These are phyloP conservation scores for Solanum gracilifrons DNA, from an alignment of 257 asterid genomes.

Conservation along the genomic window DNA sequence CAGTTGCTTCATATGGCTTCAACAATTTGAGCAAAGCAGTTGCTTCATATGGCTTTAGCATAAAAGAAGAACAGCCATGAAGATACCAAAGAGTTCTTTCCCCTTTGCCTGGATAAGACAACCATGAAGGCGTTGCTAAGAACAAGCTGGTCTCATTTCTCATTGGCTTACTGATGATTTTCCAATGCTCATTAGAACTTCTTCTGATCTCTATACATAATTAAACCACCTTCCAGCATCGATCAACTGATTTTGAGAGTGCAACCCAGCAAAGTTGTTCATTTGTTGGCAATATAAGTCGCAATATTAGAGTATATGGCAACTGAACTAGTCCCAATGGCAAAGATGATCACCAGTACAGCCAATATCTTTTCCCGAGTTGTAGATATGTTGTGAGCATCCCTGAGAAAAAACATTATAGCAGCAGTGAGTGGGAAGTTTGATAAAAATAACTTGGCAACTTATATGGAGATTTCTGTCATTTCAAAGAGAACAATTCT, in stretches of 20 bases:
- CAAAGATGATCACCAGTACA: conserved; percentile 53
- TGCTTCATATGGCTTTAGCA: background rate
- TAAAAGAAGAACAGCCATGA: background rate
- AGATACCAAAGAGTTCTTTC: background rate
- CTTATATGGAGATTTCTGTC: background rate
- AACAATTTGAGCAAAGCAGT: background rate
- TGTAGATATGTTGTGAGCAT: conserved; percentile 49
- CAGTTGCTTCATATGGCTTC: background rate
- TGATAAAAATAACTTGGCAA: background rate
- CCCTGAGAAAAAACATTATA: conserved; percentile 32
- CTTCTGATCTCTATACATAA: background rate
- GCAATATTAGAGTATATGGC: conserved; percentile 62
- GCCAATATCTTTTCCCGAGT: conserved; percentile 59
- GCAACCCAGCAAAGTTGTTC: background rate
- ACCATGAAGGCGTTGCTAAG: background rate
- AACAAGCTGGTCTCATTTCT: background rate
- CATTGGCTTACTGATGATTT: background rate
- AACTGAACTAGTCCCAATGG: conserved; percentile 67
- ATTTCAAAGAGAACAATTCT: background rate
- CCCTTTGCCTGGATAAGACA: background rate
- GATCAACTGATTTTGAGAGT: background rate
- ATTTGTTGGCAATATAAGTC: conserved; percentile 23
- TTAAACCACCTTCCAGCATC: background rate
- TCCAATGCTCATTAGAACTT: background rate
- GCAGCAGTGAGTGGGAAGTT: background rate